These are phyloP conservation scores for Dactylorhiza incarnata DNA, from an alignment of 106 monocot species.

Conservation along the genomic window DNA sequence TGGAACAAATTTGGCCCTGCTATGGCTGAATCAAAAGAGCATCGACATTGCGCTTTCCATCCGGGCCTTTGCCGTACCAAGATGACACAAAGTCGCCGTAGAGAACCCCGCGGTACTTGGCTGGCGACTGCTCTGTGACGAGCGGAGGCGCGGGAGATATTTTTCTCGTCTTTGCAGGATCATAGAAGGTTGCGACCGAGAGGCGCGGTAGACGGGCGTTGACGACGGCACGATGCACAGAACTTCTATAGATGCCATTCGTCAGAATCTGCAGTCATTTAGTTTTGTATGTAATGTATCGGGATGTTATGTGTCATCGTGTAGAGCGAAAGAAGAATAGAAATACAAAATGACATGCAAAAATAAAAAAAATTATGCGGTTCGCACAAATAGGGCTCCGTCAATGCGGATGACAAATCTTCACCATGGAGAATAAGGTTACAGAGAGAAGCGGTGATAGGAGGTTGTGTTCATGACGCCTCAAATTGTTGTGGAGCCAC, in stretches of 20 bases:
- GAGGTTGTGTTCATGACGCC: too few relatives aligned
- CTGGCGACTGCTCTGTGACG: slow-evolving; percentile 23
- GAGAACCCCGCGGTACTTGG: slow-evolving; percentile 43
- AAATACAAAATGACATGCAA: too few relatives aligned
- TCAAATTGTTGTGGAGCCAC: too few relatives aligned
- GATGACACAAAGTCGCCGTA: slow-evolving; percentile 81
- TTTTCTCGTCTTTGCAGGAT: slow-evolving; percentile 54
- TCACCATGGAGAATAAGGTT: too few relatives aligned
- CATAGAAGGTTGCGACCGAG: slow-evolving; percentile 83
- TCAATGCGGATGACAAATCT: too few relatives aligned
- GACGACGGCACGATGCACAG: slow-evolving; percentile 74
- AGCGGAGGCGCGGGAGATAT: slow-evolving; percentile 62
- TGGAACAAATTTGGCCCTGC: too few relatives aligned
- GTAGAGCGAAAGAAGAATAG: too few relatives aligned
- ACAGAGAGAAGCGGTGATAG: too few relatives aligned
- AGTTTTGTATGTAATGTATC: too few relatives aligned
- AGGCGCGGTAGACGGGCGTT: slow-evolving; percentile 48
- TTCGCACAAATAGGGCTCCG: too few relatives aligned
- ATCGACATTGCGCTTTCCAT: slow-evolving; percentile 76
- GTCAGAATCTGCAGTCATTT: slow-evolving; percentile 46
- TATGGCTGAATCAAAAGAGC: slow-evolving; percentile 30
- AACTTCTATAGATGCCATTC: slow-evolving; percentile 68
- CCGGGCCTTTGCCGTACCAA: slow-evolving; percentile 81
- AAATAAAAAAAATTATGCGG: too few relatives aligned
- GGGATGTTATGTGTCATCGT: too few relatives aligned